Percentiles rank a stretch among this genome's conserved stretches.
These are phyloP conservation scores for Nannochloris sp. DNA, from an alignment of 139 green algal genomes.

Conservation along the genomic window DNA sequence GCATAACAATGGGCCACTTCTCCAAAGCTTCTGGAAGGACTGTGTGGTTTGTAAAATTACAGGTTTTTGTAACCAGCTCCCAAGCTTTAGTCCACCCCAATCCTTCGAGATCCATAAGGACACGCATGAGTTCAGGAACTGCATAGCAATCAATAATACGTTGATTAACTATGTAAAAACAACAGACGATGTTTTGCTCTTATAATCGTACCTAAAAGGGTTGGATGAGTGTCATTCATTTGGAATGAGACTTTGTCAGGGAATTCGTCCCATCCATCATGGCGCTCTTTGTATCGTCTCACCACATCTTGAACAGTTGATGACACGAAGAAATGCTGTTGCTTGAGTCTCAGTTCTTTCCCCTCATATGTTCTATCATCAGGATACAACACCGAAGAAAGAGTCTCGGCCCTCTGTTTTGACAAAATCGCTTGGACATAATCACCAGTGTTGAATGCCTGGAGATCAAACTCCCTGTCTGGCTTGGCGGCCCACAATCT, in stretches of 20 bases:
- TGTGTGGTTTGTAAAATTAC: conserved; percentile 99
- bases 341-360: conserved; percentile 96
- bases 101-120: conserved; percentile 92
- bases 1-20: conserved; percentile 83
- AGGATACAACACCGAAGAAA: conserved; percentile 94
- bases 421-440: conserved; percentile 83
- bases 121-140: conserved; percentile 93
- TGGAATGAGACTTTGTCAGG: conserved; percentile 88
- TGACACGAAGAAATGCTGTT: conserved; percentile 98
- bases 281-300: conserved; percentile 63
- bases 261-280: conserved; percentile 62
- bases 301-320: conserved; percentile 92
- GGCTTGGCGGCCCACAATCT: conserved; percentile 94
- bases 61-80: conserved; percentile 73
- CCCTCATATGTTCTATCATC: conserved; percentile 94
- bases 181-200: no score
- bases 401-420: conserved; percentile 94
- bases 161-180: no score
- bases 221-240: conserved; percentile 98
- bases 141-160: not conserved
- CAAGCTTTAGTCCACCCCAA: conserved; percentile 91
- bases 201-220: conserved; percentile 35
- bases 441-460: conserved; percentile 95
- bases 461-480: conserved; percentile 90
- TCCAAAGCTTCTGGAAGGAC: conserved; percentile 97